These are phyloP conservation scores for Hypoxylon subgilvum DNA, from an alignment of 495 filamentous ascomycete genomes.

Conservation along the genomic window DNA sequence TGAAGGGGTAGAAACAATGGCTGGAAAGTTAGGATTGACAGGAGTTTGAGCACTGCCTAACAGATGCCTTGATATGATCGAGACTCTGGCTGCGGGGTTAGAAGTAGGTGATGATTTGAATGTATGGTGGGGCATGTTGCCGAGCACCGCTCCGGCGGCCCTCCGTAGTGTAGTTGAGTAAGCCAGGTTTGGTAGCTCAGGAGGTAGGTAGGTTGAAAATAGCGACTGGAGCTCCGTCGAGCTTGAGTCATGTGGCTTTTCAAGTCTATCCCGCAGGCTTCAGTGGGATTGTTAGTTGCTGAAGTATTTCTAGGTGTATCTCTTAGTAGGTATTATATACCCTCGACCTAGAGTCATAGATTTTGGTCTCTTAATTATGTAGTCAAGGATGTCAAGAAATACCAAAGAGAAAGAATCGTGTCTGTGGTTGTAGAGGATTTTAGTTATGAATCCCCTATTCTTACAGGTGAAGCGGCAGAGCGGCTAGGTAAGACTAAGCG, in stretches of 20 bases:
- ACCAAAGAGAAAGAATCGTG: not conserved
- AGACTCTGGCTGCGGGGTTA: slow-evolving; percentile 70
- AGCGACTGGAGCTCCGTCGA: slow-evolving; percentile 1
- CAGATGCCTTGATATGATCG: slow-evolving; percentile 83
- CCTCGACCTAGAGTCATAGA: no score
- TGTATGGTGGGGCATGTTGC: slow-evolving; percentile 52
- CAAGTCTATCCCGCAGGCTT: no score
- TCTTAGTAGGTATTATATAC: no score
- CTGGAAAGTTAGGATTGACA: slow-evolving; percentile 65
- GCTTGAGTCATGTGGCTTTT: slow-evolving; percentile 19
- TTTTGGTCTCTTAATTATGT: no score
- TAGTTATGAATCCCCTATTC: slow-evolving; percentile 24
- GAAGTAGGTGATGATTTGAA: slow-evolving; percentile 52
- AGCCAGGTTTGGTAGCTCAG: slow-evolving; percentile 38
- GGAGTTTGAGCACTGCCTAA: slow-evolving; percentile 56
- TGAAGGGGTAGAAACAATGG: slow-evolving; percentile 64
- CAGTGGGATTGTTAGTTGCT: no score
- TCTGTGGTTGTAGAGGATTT: slow-evolving; percentile 1
- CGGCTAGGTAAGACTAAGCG: not conserved
- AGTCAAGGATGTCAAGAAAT: not conserved
- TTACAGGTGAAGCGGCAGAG: slow-evolving; percentile 15
- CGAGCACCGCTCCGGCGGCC: slow-evolving; percentile 41
- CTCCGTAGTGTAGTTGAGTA: slow-evolving; percentile 40
- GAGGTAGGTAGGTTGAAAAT: no score
- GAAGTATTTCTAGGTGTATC: no score